Conservation (phyloP, 352 stramenopile species). For the Nothophytophthora sp. region DNA sequence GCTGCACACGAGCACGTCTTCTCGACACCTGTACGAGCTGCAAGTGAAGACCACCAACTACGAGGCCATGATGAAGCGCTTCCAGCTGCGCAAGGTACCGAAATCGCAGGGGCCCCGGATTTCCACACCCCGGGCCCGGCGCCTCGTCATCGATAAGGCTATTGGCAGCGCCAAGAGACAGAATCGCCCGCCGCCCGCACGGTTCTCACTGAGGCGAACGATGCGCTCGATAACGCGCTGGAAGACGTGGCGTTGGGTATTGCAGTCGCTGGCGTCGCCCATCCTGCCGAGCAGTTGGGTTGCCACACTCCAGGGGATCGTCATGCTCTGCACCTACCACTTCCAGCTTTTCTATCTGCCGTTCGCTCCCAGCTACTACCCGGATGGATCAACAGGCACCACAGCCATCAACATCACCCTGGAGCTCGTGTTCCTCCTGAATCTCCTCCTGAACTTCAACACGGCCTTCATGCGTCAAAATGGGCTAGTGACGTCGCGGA, state of each 20-base stretch:
- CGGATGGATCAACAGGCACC: not conserved
- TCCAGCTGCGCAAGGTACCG: slow-evolving; percentile 17
- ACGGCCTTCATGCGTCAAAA: slow-evolving; percentile 6
- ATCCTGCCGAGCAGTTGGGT: slow-evolving; percentile 6
- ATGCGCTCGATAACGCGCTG: not conserved
- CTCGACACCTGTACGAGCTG: slow-evolving; percentile 12
- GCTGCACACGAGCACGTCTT: no score
- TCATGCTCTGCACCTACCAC: slow-evolving; percentile 7
- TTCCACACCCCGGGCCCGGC: not conserved
- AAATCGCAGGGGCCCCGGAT: not conserved
- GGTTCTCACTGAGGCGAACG: slow-evolving; percentile 1
- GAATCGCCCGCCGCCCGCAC: not conserved
- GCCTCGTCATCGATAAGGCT: slow-evolving; percentile 11
- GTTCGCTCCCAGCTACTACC: slow-evolving; percentile 5
- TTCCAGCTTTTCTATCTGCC: slow-evolving; percentile 14
- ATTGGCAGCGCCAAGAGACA: not conserved
- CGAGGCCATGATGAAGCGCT: slow-evolving; percentile 9
- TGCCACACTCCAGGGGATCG: slow-evolving; percentile 1
- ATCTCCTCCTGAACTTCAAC: slow-evolving; percentile 24
- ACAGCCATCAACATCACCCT: not conserved
- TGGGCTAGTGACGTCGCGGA: slow-evolving; percentile 11
- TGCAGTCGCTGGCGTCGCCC: not conserved
- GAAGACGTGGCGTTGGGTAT: not conserved
- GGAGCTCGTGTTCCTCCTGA: slow-evolving; percentile 1
- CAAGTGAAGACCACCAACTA: slow-evolving; percentile 4